Conservation (phyloP, 257 asterid genomes). For the Ehretia macrophylla region DNA sequence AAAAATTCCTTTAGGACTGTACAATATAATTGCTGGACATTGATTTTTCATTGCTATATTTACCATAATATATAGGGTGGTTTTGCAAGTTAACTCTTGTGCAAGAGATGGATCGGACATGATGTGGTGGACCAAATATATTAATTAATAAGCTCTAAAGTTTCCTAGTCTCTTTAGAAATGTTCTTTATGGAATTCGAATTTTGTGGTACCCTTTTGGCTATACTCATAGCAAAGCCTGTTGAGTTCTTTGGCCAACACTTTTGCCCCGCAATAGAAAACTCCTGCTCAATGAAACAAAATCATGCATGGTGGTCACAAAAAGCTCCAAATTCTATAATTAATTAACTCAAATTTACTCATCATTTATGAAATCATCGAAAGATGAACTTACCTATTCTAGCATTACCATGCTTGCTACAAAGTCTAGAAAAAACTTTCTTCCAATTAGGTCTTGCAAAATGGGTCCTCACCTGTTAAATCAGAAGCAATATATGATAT, state of each 20-base stretch:
- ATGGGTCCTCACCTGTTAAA: constrained; percentile 79
- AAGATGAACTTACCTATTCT: constrained; percentile 78
- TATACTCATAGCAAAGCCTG: constrained; percentile 75
- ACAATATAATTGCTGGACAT: no score
- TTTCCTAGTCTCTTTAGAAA: constrained; percentile 29
- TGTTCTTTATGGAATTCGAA: constrained; percentile 95
- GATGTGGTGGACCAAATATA: no score
- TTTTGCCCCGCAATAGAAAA: constrained; percentile 87
- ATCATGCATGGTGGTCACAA: no score
- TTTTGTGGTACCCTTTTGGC: constrained; percentile 82
- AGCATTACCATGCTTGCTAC: constrained; percentile 87
- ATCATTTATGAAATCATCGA: no score
- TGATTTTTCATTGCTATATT: no score
- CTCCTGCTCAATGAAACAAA: constrained; percentile 40
- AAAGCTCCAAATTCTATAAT: no score
- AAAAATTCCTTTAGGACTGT: no score
- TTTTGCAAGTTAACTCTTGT: no score
- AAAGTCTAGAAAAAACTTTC: constrained; percentile 68
- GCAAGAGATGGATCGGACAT: no score
- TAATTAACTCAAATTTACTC: no score
- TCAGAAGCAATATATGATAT: background rate
- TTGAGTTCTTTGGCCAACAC: constrained; percentile 83
- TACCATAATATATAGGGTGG: no score
- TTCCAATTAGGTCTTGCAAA: constrained; percentile 96
- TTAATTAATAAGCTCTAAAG: no score